Evolutionary conservation across 108 stramenopile species (phyloP).

Genomic region (Bacterosira constricta): DNA sequence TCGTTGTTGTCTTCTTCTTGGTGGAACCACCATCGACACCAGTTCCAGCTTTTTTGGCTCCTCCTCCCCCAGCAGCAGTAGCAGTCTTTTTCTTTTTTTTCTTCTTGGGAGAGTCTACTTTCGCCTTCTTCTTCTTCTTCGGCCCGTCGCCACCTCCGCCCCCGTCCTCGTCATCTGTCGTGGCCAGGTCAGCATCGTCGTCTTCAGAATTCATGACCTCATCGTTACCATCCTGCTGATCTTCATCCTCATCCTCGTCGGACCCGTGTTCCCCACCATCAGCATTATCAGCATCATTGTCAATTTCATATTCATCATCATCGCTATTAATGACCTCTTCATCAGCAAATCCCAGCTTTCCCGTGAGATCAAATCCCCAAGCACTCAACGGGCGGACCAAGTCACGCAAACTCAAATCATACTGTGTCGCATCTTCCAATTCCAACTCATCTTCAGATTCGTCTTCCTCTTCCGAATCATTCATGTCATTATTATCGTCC

Average conservation of each 20-base stretch:
- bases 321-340: conserved; percentile 33
- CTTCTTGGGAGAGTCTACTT: conserved; percentile 32
- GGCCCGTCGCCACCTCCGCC: not conserved
- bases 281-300: conserved; percentile 13
- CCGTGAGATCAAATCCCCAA: conserved; percentile 76
- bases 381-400: conserved; percentile 77
- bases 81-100: conserved; percentile 23
- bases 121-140: conserved; percentile 19
- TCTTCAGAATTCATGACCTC: conserved; percentile 1
- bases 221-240: conserved; percentile 20
- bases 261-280: conserved; percentile 1
- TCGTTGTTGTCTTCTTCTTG: conserved; percentile 21
- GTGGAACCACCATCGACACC: not conserved
- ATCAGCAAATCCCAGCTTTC: conserved; percentile 68
- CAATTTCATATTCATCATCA: conserved; percentile 34
- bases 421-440: conserved; percentile 30
- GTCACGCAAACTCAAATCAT: conserved; percentile 66
- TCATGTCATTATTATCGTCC: conserved; percentile 31
- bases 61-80: not conserved
- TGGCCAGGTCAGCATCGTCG: conserved; percentile 10
- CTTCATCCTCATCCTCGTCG: conserved; percentile 23
- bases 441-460: conserved; percentile 67
- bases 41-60: not conserved
- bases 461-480: conserved; percentile 34
- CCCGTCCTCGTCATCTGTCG: conserved; percentile 1